Base-by-base conservation (phyloP, 306 rosid species). In the Acacia acuminata region DNA sequence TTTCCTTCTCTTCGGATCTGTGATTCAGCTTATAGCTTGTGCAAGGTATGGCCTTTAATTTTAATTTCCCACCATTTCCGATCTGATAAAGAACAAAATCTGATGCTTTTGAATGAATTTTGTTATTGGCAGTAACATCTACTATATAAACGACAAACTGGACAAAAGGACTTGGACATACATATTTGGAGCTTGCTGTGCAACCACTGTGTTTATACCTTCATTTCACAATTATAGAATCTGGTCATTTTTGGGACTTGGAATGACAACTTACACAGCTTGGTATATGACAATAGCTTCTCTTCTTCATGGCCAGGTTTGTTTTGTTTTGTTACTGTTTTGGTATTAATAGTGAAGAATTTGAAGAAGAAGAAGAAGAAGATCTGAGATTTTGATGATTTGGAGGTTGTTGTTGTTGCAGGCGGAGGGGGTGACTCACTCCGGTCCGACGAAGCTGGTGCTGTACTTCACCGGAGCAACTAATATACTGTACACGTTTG, bases 101-200 rank as follows among this genome's bases (percentile, higher is more conserved):
- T 27, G 2, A 4, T 12, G 10, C 36, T 56, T 45, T 12, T 44
- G 47, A 38, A 51, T 53, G 24, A 56, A n/a, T 20, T 56, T 56
- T 5, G 7, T 56, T n/a, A 3, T n/a, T 16, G 63, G 55, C 77
- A 73, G 77, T 73, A 73, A 73, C 27, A 50, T 50, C 16, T 73
- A 73, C 63, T 73, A 73, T 79, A 86, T 91, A 53, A 90, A 91
- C 66, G 96, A 91, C 83, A 78, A 85, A 77, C 73, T 91, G 89
- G 96, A 91, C 89, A 91, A 91, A 84, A 83, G 95, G 77, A 91
- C 95, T 13, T 91, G 95, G 95, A 91, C 95, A 1, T 91, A 91
- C 48, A 91, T 91, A 42, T 91, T 91, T 71, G 95, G 95, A 77
- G 95, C 95, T 71, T 91, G 95, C 81, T 91, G 95, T 78, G 95